Base-by-base conservation (phyloP, 495 filamentous ascomycete species). In the Daldinia childiae region DNA sequence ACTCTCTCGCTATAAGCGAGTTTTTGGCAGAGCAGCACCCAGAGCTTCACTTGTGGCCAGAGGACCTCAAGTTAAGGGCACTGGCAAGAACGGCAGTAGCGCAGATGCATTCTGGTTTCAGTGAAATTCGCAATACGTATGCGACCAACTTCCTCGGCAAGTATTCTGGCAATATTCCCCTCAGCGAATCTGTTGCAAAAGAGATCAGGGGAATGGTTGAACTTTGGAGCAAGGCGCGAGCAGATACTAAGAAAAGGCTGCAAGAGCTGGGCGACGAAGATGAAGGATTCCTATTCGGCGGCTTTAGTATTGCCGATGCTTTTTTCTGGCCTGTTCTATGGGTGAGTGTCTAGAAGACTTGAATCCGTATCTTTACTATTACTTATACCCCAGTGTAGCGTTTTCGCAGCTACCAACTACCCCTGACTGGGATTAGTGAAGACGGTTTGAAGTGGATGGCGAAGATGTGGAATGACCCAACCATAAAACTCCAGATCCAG, bases 101-200 rank as follows among this genome's bases (percentile, higher is more conserved):
- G 0, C 80, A 87, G 75, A 89, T 88, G 86, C 86, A 88, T 68
- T 82, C 87, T 1, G 79, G 82, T 26, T 89, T 89, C 72, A 29
- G 32, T 1, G 71, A 76, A 0, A 29, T 88, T 6, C 80, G 87
- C 14, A 76, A 79, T 52, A 78, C 78, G 8, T 85, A 81, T 71
- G 38, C 64, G 27, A 81, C 80, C 59, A 87, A 86, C 75, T 81
- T 85, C 62, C 61, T 84, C n/a, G 77, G 80, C 17, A 73, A 77
- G 19, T 76, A 81, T 45, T 43, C 68, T 15, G 71, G 82, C 34
- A 62, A 71, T 1, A 64, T 70, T 9, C 74, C 78, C 5, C 19
- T 76, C 2, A 71, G 38, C 14, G 68, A 72, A 9, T 73, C 65
- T 32, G 72, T 78, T 26, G 64, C 24, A 26, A 64, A 52, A 30